A percentile compares a stretch with the other conserved stretches of the same genome.
phyloP scores from a whole-genome alignment of 1,284 basidiomycete species.

The Lignosus rhinocerotis region DNA sequence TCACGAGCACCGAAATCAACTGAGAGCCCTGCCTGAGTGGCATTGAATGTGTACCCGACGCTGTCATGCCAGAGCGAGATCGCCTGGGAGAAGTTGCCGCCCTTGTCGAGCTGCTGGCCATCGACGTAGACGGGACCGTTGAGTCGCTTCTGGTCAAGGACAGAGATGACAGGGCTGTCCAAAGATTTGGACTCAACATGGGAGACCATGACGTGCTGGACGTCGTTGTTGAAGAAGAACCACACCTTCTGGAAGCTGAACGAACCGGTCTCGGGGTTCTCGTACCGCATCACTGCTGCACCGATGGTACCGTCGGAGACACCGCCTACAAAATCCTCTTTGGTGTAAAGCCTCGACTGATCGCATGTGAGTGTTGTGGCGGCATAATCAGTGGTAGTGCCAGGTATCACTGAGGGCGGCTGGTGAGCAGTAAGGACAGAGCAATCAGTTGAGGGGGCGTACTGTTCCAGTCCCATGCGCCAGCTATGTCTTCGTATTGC shows the following conservation, averaged over 20 bases:
- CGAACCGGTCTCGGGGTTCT: conserved; percentile 56
- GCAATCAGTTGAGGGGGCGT: not conserved
- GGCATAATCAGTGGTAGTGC: conserved; percentile 62
- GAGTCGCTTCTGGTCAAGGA: conserved; percentile 62
- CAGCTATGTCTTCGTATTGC: conserved; percentile 70
- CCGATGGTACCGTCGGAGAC: conserved; percentile 57
- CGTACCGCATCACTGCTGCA: conserved; percentile 60
- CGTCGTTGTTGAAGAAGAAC: conserved; percentile 68
- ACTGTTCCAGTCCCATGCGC: conserved; percentile 73
- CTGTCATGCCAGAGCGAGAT: conserved; percentile 57
- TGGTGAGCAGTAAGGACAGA: not conserved
- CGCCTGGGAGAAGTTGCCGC: conserved; percentile 36
- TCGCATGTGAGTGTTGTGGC: conserved; percentile 50
- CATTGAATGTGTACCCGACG: conserved; percentile 52
- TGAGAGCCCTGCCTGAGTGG: conserved; percentile 37
- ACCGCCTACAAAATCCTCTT: conserved; percentile 62
- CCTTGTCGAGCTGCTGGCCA: conserved; percentile 29
- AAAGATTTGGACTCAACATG: conserved; percentile 40
- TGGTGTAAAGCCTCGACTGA: conserved; percentile 42
- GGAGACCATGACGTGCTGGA: conserved; percentile 63
- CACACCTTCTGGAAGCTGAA: conserved; percentile 67
- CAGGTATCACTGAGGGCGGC: conserved; percentile 47
- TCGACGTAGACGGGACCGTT: conserved; percentile 47
- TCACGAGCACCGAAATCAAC: conserved; percentile 48
- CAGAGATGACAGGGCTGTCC: conserved; percentile 52